Percentiles rank a stretch among this genome's conserved stretches.
Conservation (phyloP, 805 yeast genomes). For the Suhomyces faveliae region DNA sequence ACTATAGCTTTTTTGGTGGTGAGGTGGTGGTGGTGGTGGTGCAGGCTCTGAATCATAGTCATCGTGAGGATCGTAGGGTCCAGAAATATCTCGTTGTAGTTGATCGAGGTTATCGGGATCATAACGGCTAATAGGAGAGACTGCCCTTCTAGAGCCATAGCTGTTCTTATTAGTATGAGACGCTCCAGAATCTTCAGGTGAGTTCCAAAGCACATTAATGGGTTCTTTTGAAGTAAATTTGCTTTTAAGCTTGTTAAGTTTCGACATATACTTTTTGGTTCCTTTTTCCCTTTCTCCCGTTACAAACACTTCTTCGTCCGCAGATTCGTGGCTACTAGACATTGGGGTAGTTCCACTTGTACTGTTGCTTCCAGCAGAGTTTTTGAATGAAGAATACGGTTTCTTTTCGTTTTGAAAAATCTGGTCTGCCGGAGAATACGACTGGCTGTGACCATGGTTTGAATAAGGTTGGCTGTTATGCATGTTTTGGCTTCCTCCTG, state of each 20-base stretch:
- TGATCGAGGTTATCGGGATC: slow-evolving; percentile 9
- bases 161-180: not conserved
- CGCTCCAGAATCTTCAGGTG: not conserved
- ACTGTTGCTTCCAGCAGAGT: slow-evolving; percentile 2
- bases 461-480: not conserved
- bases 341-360: slow-evolving; percentile 2
- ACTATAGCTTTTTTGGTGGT: not conserved
- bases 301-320: slow-evolving; percentile 2
- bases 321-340: slow-evolving; percentile 4
- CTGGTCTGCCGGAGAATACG: not conserved
- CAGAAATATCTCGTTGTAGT: slow-evolving; percentile 5
- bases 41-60: slow-evolving; percentile 13
- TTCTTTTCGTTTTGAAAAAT: slow-evolving; percentile 4
- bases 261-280: slow-evolving; percentile 21
- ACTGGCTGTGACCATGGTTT: no score
- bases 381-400: not conserved
- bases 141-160: slow-evolving; percentile 7
- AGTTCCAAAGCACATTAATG: slow-evolving; percentile 25
- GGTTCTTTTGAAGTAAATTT: slow-evolving; percentile 38
- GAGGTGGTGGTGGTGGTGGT: slow-evolving; percentile 25
- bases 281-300: not conserved
- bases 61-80: slow-evolving; percentile 1
- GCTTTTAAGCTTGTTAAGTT: slow-evolving; percentile 30
- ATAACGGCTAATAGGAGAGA: slow-evolving; percentile 23
- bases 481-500: not conserved